phyloP scores from a whole-genome alignment of 2,329 filamentous ascomycete species.

The Talaromyces sp. region DNA sequence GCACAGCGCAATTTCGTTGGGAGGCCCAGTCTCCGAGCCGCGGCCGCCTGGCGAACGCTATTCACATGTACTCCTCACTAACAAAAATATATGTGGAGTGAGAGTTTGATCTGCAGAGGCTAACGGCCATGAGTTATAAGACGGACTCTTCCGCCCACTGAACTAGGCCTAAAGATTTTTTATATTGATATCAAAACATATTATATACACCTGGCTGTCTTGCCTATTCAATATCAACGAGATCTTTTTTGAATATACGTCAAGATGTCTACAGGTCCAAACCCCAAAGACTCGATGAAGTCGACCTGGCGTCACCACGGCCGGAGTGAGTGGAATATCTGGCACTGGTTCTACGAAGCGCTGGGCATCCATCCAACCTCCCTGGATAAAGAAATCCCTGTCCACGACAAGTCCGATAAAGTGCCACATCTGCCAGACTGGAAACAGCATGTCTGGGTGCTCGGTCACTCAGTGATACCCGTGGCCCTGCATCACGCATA shows the following conservation, averaged over 20 bases:
- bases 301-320: conserved; percentile 27
- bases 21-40: neutral
- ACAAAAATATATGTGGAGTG: neutral
- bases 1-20: neutral
- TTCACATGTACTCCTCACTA: neutral
- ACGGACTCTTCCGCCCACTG: neutral
- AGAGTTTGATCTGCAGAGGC: neutral
- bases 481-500: conserved; percentile 32
- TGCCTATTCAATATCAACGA: neutral
- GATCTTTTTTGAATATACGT: neutral
- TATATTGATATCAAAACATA: neutral
- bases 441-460: conserved; percentile 31
- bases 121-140: conserved; percentile 1
- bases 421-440: conserved; percentile 31
- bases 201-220: neutral
- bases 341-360: conserved; percentile 25
- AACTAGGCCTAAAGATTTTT: neutral
- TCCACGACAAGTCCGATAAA: conserved; percentile 35
- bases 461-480: conserved; percentile 31
- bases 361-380: conserved; percentile 19
- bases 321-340: conserved; percentile 21
- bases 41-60: neutral
- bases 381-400: conserved; percentile 24
- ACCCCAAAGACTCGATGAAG: conserved; percentile 31
- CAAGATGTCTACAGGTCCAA: conserved; percentile 7